Conservation (phyloP, 2,329 filamentous ascomycete genomes). For the Cladosporium sp. region DNA sequence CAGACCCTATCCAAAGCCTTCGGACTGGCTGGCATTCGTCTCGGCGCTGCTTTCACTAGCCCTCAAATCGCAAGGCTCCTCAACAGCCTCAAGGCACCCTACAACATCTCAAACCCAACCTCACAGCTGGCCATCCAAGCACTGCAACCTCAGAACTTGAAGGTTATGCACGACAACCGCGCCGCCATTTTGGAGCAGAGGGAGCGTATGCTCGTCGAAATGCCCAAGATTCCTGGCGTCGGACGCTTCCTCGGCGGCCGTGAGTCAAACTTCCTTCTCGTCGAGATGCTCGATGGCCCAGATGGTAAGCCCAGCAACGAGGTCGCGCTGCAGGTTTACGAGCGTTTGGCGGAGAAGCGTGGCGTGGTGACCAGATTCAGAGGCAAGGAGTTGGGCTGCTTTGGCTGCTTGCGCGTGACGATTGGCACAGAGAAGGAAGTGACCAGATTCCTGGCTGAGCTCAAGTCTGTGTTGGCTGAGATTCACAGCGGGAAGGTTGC, state of each 20-base stretch:
- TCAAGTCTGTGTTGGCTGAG: constrained; percentile 55
- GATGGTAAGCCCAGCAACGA: constrained; percentile 74
- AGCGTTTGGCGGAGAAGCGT: constrained; percentile 76
- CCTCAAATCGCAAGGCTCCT: constrained; percentile 73
- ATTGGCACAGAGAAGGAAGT: constrained; percentile 89
- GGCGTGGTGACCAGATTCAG: constrained; percentile 93
- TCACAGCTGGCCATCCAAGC: constrained; percentile 76
- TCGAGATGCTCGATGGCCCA: constrained; percentile 74
- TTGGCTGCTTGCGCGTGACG: constrained; percentile 86
- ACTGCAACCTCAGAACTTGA: constrained; percentile 65
- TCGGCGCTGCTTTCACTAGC: constrained; percentile 81
- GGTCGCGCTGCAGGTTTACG: constrained; percentile 76
- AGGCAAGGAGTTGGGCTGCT: constrained; percentile 86
- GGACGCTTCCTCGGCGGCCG: constrained; percentile 78
- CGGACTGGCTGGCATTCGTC: constrained; percentile 86
- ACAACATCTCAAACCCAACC: constrained; percentile 90
- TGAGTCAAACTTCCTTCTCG: constrained; percentile 85
- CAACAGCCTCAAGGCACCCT: constrained; percentile 93
- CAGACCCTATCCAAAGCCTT: constrained; percentile 99
- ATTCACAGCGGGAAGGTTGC: constrained; percentile 44
- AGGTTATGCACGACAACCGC: constrained; percentile 70
- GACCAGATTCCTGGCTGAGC: constrained; percentile 70
- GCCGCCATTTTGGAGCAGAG: constrained; percentile 73
- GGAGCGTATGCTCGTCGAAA: constrained; percentile 69
- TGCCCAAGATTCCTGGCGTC: constrained; percentile 74